Evolutionary conservation across 1,284 basidiomycete species (phyloP).

Genomic region (Boletus sp.): DNA sequence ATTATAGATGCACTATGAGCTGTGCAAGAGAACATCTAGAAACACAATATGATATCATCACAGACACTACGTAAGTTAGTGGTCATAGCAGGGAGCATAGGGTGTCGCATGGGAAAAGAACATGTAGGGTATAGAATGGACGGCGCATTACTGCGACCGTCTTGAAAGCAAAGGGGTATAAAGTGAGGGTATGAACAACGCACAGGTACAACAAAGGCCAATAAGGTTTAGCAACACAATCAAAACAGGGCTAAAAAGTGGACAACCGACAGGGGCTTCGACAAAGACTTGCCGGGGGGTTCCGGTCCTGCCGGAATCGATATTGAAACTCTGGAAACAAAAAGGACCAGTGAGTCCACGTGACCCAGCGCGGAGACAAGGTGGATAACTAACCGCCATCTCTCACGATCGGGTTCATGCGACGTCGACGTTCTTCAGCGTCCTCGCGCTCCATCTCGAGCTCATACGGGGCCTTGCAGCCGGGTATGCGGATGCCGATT

Average conservation of each 20-base stretch:
- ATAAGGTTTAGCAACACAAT: slow-evolving; percentile 25
- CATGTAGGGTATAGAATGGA: slow-evolving; percentile 32
- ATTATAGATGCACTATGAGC: slow-evolving; percentile 29
- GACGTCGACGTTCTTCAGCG: slow-evolving; percentile 49
- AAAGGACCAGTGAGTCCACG: slow-evolving; percentile 15
- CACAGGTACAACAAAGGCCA: slow-evolving; percentile 35
- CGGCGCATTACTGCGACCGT: slow-evolving; percentile 1
- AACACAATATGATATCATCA: slow-evolving; percentile 37
- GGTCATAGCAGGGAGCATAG: slow-evolving; percentile 23
- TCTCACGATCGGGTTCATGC: slow-evolving; percentile 61
- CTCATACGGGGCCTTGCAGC: slow-evolving; percentile 66
- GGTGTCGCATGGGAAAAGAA: slow-evolving; percentile 20
- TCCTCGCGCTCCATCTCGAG: slow-evolving; percentile 68
- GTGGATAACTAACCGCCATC: slow-evolving; percentile 53
- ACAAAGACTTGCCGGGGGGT: slow-evolving; percentile 41
- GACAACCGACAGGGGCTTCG: slow-evolving; percentile 48
- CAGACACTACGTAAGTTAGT: slow-evolving; percentile 20
- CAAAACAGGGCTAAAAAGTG: slow-evolving; percentile 49
- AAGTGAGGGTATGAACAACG: slow-evolving; percentile 25
- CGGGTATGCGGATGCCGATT: slow-evolving; percentile 58
- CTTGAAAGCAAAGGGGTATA: slow-evolving; percentile 25
- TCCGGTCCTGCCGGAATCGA: slow-evolving; percentile 53
- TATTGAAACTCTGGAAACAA: slow-evolving; percentile 57
- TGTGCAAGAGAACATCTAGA: slow-evolving; percentile 22
- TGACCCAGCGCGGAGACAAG: background rate